Evolutionary conservation across 768 basidiomycete genomes (phyloP).

Genomic region (Pluteus cervinus): DNA sequence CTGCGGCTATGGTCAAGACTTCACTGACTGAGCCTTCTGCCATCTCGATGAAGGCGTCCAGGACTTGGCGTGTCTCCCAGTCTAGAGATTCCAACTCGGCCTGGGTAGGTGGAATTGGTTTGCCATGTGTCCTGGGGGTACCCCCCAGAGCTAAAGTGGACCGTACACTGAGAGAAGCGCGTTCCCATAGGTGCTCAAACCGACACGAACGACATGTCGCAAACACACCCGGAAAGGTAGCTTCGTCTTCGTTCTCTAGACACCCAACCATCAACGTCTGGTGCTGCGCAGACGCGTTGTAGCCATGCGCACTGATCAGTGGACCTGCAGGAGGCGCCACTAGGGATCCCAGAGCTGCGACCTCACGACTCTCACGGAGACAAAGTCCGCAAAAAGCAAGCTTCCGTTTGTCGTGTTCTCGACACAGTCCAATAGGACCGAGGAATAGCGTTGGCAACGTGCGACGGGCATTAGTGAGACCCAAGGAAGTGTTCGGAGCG

Average conservation of each 20-base stretch:
- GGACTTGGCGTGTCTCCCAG: conserved; percentile 62
- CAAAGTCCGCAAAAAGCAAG: conserved; percentile 61
- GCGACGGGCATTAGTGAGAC: conserved; percentile 48
- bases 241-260: conserved; percentile 68
- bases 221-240: conserved; percentile 57
- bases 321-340: conserved; percentile 21
- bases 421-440: conserved; percentile 46
- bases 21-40: conserved; percentile 64
- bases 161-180: conserved; percentile 37
- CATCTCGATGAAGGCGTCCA: conserved; percentile 70
- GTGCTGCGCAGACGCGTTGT: conserved; percentile 8
- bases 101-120: too few relatives aligned
- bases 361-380: conserved; percentile 51
- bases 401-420: conserved; percentile 54
- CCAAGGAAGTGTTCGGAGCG: conserved; percentile 40
- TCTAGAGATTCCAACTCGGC: conserved; percentile 35
- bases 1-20: conserved; percentile 54
- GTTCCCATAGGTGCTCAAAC: conserved; percentile 58
- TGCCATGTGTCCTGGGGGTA: too few relatives aligned
- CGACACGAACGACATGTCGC: conserved; percentile 68
- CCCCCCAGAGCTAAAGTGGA: conserved; percentile 60
- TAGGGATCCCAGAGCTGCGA: conserved; percentile 13
- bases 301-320: too few relatives aligned
- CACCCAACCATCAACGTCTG: conserved; percentile 34
- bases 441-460: conserved; percentile 33